Percentiles rank a stretch among this genome's conserved stretches.
Conservation (phyloP, 2,329 filamentous ascomycete genomes). For the Stagonosporopsis rhizophila region DNA sequence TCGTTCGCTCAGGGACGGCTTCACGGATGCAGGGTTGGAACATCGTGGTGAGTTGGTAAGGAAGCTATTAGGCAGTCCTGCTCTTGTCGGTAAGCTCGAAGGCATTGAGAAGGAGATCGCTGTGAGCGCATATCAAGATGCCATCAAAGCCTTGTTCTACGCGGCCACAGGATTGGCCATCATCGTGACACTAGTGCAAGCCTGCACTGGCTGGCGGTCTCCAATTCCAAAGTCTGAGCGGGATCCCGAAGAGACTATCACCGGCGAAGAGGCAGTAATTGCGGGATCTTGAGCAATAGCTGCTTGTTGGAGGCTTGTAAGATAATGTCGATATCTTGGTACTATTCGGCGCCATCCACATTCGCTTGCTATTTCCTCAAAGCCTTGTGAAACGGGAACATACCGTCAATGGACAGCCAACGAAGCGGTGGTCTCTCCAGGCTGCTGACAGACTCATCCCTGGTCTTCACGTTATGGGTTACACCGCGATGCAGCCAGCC, state of each 20-base stretch:
- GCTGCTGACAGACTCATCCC: no score
- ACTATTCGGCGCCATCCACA: background rate
- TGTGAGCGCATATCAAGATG: constrained; percentile 61
- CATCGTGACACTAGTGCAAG: constrained; percentile 61
- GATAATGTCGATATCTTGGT: background rate
- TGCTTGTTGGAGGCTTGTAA: background rate
- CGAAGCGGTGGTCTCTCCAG: background rate
- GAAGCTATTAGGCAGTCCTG: constrained; percentile 66
- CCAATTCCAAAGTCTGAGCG: constrained; percentile 33
- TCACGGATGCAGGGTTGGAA: constrained; percentile 55
- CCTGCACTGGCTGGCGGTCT: constrained; percentile 64
- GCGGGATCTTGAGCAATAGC: background rate
- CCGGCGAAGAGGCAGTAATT: constrained; percentile 28
- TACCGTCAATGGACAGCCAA: background rate
- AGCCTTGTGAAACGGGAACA: background rate
- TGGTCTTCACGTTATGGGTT: background rate
- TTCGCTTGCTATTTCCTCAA: background rate
- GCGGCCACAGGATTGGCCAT: constrained; percentile 59
- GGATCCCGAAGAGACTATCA: constrained; percentile 30
- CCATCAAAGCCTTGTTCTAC: constrained; percentile 61
- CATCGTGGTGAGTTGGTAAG: constrained; percentile 57
- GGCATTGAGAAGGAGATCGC: constrained; percentile 62
- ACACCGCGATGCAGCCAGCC: constrained; percentile 8
- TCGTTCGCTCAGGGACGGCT: constrained; percentile 63
- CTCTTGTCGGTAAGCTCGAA: constrained; percentile 57